A percentile compares a stretch with the other conserved stretches of the same genome.
Conservation (phyloP, 495 filamentous ascomycete species). For the Aspergillus carlsbadensis region DNA sequence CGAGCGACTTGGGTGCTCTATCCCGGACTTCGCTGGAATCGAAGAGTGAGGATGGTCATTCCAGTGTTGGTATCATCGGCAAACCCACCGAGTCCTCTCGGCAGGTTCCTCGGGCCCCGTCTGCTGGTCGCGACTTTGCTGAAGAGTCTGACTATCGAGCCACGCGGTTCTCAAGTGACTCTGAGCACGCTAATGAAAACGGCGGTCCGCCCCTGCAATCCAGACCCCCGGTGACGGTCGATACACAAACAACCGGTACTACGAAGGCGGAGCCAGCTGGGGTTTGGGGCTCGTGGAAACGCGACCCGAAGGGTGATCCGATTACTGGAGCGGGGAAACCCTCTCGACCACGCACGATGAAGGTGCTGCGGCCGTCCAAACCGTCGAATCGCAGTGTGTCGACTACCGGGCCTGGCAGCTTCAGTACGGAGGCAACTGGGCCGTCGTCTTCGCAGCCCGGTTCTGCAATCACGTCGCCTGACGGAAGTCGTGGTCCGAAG, state of each 20-base stretch:
- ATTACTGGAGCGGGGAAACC: slow-evolving; percentile 43
- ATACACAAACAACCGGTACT: slow-evolving; percentile 33
- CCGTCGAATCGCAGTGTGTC: slow-evolving; percentile 41
- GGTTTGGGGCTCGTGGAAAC: slow-evolving; percentile 71
- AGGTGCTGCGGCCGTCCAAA: slow-evolving; percentile 71
- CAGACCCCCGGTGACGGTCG: slow-evolving; percentile 18
- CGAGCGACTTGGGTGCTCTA: slow-evolving; percentile 32
- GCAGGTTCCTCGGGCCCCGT: slow-evolving; percentile 23
- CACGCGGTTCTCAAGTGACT: slow-evolving; percentile 21
- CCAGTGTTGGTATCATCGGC: slow-evolving; percentile 31
- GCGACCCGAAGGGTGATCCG: slow-evolving; percentile 49
- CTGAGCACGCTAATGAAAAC: slow-evolving; percentile 22
- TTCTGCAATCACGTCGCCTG: slow-evolving; percentile 24
- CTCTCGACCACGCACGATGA: slow-evolving; percentile 64
- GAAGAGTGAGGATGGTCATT: slow-evolving; percentile 19
- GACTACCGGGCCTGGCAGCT: slow-evolving; percentile 31
- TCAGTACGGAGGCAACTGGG: slow-evolving; percentile 25
- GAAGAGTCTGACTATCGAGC: slow-evolving; percentile 39
- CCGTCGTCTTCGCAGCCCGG: slow-evolving; percentile 24
- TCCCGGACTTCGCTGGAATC: background rate
- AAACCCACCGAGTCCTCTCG: slow-evolving; percentile 13
- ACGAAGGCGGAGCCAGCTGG: slow-evolving; percentile 47
- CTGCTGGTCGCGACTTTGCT: slow-evolving; percentile 27
- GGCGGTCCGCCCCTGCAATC: slow-evolving; percentile 26
- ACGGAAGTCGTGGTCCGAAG: slow-evolving; percentile 45